Evolutionary conservation across 352 stramenopile species (phyloP), one percentile per base, ranked within the genome.

Genomic region (Blastocystis sp.): DNA sequence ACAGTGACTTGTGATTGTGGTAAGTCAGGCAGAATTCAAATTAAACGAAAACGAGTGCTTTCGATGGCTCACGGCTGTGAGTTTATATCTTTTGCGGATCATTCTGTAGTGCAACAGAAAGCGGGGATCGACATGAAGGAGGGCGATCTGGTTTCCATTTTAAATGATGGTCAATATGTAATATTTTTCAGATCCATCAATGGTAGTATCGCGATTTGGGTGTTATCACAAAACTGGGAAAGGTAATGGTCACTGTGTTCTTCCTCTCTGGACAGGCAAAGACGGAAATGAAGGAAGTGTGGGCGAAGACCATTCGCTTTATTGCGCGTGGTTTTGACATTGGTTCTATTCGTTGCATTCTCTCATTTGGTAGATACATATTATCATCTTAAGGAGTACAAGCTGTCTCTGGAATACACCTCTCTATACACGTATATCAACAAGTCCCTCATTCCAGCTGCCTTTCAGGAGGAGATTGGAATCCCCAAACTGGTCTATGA

Each of bases 401-500:
- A 56, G 44, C 16, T 78, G 8, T 56, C 42, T 1, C 42, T 78
- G 7, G 67, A 61, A 21, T 78, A 78, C 44, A 54, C 21, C 2
- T 78, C 67, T 6, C 49, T 78, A 1, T 78, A 57, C 48, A 61
- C 67, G 4, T 78, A 61, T 42, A 29, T 63, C n/a, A 78, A 53
- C 36, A 78, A 78, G 36, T 32, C 38, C n/a, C 38, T 78, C 18
- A 78, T 78, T 49, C 67, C 67, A 18, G 21, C 49, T 44, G 36
- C 49, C 24, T 78, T 78, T 36, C 67, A 78, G 32, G 67, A 78
- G 46, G 67, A 78, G 34, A 78, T 78, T 38, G 67, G 67, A 21
- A 78, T 78, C 53, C 67, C 67, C 16, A 78, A 78, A 56, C 18
- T 78, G 7, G 67, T 78, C 8, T 78, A 78, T 34, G 67, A 78